Evolutionary conservation across 306 rosid genomes (phyloP).

Genomic region (Glycyrrhiza uralensis): DNA sequence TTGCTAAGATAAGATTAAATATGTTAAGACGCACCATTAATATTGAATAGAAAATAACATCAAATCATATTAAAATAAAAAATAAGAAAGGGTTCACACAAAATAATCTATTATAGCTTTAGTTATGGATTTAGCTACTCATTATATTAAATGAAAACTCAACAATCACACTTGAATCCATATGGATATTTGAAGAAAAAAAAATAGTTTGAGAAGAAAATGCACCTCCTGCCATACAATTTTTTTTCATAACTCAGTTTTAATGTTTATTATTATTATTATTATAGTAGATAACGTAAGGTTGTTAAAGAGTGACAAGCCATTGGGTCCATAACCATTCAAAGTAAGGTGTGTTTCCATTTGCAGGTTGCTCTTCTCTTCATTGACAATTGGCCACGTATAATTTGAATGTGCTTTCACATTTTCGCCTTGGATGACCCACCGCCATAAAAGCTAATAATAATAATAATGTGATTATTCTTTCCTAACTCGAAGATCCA

Average conservation of each 20-base stretch:
- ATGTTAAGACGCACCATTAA: no score
- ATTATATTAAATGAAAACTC: no score
- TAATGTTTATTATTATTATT: no score
- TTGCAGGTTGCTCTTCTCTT: neutral
- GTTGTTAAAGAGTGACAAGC: neutral
- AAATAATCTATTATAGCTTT: no score
- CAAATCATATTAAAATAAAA: no score
- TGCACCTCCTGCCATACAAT: neutral
- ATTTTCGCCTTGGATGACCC: neutral
- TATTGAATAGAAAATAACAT: no score
- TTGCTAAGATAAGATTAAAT: no score
- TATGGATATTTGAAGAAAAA: neutral
- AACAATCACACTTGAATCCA: no score
- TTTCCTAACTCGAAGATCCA: no score
- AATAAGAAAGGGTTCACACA: no score
- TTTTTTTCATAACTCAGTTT: neutral
- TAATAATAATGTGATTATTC: neutral
- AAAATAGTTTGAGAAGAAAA: neutral
- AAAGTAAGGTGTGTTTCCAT: slow-evolving; percentile 8
- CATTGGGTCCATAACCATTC: neutral
- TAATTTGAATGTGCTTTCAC: neutral
- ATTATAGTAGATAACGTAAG: neutral
- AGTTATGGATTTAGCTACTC: no score
- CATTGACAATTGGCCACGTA: neutral
- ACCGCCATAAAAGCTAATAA: neutral